Percentiles rank a stretch among this genome's conserved stretches.
These are phyloP conservation scores for Adansonia rubrostipa DNA, from an alignment of 441 rosid genomes.

Conservation along the genomic window DNA sequence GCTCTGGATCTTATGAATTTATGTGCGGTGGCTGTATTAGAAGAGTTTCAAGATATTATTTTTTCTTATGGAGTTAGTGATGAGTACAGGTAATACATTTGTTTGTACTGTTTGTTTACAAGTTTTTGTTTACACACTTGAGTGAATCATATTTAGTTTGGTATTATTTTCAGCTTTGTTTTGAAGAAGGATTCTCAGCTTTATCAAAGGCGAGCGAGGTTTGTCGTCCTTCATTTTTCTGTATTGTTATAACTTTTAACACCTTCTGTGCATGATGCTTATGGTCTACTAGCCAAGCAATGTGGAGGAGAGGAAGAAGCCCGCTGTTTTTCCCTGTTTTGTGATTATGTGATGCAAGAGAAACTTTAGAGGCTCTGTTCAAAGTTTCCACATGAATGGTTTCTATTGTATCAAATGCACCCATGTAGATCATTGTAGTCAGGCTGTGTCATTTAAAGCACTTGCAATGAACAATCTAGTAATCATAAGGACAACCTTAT, in stretches of 20 bases:
- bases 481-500: not conserved
- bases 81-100: conserved; percentile 72
- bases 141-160: conserved; percentile 30
- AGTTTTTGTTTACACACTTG: conserved; percentile 20
- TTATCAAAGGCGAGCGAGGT: conserved; percentile 76
- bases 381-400: not conserved
- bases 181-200: conserved; percentile 65
- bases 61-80: conserved; percentile 93
- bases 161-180: conserved; percentile 63
- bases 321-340: not conserved
- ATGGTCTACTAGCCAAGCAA: not conserved
- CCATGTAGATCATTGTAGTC: conserved; percentile 7
- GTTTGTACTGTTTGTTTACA: conserved; percentile 24
- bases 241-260: not conserved
- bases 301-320: not conserved
- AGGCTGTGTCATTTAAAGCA: not conserved
- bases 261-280: conserved; percentile 14
- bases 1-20: conserved; percentile 96
- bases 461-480: too few species aligned
- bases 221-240: conserved; percentile 5
- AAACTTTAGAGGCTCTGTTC: not conserved
- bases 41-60: conserved; percentile 67
- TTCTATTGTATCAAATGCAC: not conserved
- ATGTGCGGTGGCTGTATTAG: conserved; percentile 74
- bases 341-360: not conserved